Conservation (phyloP, 2,329 filamentous ascomycete species). For the Botrytis byssoidea region DNA sequence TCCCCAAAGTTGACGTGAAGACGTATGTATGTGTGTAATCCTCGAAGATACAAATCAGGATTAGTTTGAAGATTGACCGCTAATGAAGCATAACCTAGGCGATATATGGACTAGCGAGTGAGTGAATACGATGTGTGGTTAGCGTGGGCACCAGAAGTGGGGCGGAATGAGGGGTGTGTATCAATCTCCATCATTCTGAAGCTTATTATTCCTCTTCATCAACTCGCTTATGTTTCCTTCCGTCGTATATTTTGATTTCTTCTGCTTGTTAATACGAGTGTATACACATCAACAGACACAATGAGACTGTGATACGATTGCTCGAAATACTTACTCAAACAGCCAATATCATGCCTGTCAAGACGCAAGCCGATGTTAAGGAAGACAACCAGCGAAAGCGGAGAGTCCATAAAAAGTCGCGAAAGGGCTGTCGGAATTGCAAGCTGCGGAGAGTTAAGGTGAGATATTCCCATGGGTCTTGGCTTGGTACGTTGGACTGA, state of each 20-base stretch:
- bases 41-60: neutral
- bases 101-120: neutral
- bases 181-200: neutral
- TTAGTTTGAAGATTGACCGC: neutral
- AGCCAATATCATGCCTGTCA: neutral
- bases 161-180: neutral
- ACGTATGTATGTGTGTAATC: neutral
- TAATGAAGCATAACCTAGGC: neutral
- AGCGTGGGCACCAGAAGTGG: neutral
- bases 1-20: neutral
- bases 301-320: neutral
- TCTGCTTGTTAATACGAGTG: neutral
- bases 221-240: conserved; percentile 10
- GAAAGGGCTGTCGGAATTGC: conserved; percentile 56
- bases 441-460: conserved; percentile 55
- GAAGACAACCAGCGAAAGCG: conserved; percentile 24
- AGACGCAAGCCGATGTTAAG: neutral
- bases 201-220: neutral
- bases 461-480: conserved; percentile 24
- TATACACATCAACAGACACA: neutral
- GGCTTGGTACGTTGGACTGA: neutral
- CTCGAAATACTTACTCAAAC: neutral
- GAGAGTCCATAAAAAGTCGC: conserved; percentile 50
- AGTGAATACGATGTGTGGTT: conserved; percentile 15
- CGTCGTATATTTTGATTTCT: neutral